A percentile compares a stretch with the other conserved stretches of the same genome.
Conservation (phyloP, 345 rosid species). For the Syzygium jambos region DNA sequence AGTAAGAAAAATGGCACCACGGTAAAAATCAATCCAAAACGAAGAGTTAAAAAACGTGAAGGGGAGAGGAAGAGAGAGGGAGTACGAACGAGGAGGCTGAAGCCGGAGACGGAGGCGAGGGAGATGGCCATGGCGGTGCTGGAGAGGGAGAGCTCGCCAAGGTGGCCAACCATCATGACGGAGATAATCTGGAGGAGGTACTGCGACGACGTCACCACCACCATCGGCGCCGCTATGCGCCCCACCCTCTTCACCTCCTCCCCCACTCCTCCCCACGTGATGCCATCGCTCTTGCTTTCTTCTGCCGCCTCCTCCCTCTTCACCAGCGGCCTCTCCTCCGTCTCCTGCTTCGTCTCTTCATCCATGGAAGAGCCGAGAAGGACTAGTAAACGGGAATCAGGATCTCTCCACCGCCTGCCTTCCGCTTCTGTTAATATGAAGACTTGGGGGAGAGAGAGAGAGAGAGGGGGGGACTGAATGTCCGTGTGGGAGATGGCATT, state of each 20-base stretch:
- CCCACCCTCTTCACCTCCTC: slow-evolving; percentile 19
- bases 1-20: background rate
- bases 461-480: no score
- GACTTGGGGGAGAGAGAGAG: no score
- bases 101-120: slow-evolving; percentile 64
- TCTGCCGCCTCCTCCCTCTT: no score
- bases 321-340: no score
- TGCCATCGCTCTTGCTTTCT: no score
- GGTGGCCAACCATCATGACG: slow-evolving; percentile 77
- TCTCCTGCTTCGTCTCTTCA: no score
- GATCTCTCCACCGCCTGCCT: no score
- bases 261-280: no score
- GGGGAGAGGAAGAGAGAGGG: background rate
- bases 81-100: slow-evolving; percentile 54
- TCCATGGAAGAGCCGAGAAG: no score
- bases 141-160: slow-evolving; percentile 62
- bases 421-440: no score
- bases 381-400: no score
- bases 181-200: slow-evolving; percentile 49
- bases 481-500: no score
- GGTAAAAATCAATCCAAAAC: background rate
- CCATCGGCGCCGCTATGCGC: slow-evolving; percentile 60
- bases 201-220: slow-evolving; percentile 48
- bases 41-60: background rate
- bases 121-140: slow-evolving; percentile 77